Conservation (phyloP, 345 rosid species). For the Dovyalis caffra region DNA sequence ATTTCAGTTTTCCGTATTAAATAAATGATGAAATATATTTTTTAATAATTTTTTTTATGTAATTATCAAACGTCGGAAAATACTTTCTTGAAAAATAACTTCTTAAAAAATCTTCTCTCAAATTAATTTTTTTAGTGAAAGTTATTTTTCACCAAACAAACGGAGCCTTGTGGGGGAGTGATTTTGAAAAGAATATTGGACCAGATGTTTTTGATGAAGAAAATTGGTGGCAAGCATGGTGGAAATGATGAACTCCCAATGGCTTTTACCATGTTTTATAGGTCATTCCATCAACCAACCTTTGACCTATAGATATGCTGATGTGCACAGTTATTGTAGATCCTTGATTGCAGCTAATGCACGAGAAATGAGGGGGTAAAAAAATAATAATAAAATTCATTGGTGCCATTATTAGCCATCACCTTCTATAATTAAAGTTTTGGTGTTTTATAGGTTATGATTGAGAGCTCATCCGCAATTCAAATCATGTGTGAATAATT, state of each 20-base stretch:
- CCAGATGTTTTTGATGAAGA: background rate
- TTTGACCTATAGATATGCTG: background rate
- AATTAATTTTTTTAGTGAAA: too few species aligned
- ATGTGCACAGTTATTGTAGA: background rate
- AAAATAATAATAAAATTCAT: too few species aligned
- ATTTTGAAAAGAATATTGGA: too few species aligned
- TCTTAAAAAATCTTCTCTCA: too few species aligned
- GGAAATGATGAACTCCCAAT: background rate
- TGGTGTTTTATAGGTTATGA: constrained; percentile 60
- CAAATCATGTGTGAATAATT: constrained; percentile 21
- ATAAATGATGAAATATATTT: too few species aligned
- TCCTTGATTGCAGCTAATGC: constrained; percentile 6
- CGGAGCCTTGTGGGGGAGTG: too few species aligned
- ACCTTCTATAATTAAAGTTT: constrained; percentile 52
- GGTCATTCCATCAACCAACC: background rate
- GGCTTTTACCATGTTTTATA: too few species aligned
- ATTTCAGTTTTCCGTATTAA: too few species aligned
- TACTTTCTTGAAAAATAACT: too few species aligned
- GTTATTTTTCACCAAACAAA: too few species aligned
- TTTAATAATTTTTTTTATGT: too few species aligned
- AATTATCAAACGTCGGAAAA: too few species aligned
- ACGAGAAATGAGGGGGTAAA: background rate
- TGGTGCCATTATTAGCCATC: constrained; percentile 31
- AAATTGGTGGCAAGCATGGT: background rate
- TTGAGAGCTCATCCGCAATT: constrained; percentile 41